Conservation (phyloP, 2,329 filamentous ascomycete genomes). For the Zymoseptoria pseudotritici region DNA sequence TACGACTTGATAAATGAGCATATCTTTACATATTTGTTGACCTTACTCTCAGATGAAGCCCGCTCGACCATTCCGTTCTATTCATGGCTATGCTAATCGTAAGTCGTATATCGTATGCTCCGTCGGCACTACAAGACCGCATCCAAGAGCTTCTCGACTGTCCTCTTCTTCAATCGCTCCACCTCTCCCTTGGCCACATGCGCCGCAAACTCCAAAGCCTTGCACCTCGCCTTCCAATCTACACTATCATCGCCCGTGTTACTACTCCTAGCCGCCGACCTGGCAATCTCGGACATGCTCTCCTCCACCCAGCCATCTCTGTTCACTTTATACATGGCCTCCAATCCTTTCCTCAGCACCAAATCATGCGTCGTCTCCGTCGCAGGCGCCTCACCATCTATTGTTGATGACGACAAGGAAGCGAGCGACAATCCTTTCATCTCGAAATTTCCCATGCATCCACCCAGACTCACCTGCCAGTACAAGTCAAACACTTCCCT, state of each 20-base stretch:
- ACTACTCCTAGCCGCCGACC: conserved; percentile 3
- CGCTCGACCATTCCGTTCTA: neutral
- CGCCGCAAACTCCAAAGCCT: conserved; percentile 26
- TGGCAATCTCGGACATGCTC: conserved; percentile 16
- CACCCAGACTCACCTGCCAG: conserved; percentile 37
- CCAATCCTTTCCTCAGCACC: conserved; percentile 14
- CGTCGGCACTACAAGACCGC: conserved; percentile 8
- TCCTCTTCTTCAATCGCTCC: conserved; percentile 23
- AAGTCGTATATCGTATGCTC: conserved; percentile 1
- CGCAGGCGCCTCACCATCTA: conserved; percentile 1
- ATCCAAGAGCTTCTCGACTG: conserved; percentile 27
- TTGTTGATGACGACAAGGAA: neutral
- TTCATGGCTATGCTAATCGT: neutral
- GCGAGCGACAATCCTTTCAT: conserved; percentile 33
- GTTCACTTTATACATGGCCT: conserved; percentile 12
- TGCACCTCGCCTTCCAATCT: conserved; percentile 27
- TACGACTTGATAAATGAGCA: too few species aligned
- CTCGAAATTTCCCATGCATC: conserved; percentile 36
- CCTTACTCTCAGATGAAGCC: neutral
- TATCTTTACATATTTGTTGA: neutral
- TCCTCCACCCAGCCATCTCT: conserved; percentile 15
- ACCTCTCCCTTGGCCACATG: conserved; percentile 28
- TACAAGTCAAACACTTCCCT: conserved; percentile 40
- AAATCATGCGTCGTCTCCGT: conserved; percentile 17
- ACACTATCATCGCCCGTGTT: conserved; percentile 16